These are phyloP conservation scores for Oxytropis ochrocephala DNA, from an alignment of 306 rosid species.

Conservation along the genomic window DNA sequence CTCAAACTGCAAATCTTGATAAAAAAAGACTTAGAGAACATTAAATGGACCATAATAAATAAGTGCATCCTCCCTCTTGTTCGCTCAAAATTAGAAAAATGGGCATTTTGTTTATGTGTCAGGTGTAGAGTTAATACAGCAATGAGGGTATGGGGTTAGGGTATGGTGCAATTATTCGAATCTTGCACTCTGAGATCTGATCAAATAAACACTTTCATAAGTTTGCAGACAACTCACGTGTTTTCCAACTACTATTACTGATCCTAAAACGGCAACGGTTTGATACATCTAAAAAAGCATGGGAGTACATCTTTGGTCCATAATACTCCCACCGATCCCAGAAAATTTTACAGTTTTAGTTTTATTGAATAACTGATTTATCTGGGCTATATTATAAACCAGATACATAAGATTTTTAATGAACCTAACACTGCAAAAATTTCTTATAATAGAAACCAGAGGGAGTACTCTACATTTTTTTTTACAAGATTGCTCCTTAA, in stretches of 20 bases:
- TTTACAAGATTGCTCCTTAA: no score
- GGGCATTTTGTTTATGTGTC: background rate
- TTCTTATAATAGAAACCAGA: no score
- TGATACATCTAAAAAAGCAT: background rate
- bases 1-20: background rate
- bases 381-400: no score
- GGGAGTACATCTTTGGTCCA: background rate
- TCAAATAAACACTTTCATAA: background rate
- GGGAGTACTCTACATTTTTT: no score
- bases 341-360: no score
- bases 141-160: no score
- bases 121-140: background rate
- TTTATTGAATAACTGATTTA: no score
- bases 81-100: background rate
- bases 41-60: background rate
- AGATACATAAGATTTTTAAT: no score
- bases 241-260: background rate
- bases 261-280: background rate
- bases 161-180: background rate
- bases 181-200: background rate
- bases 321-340: no score
- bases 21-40: no score
- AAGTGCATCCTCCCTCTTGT: background rate
- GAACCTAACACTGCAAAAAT: no score
- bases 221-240: background rate